Evolutionary conservation across 1,139 yeast genomes (phyloP), one percentile per base, ranked within the genome.

Genomic region (Martiniozyma asiatica): DNA sequence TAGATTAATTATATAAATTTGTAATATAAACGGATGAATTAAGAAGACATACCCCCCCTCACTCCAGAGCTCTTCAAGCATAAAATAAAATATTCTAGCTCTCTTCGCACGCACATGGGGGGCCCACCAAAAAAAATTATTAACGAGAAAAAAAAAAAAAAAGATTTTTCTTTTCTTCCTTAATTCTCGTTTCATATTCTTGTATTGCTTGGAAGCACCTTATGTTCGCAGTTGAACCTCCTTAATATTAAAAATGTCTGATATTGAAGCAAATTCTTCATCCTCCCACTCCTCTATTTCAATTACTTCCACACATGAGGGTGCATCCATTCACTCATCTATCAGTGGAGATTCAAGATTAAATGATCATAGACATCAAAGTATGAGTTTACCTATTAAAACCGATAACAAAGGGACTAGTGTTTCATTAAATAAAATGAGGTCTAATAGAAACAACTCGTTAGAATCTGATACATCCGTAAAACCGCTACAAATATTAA

Each of bases 301-400:
- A 5, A 43, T 42, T 14, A 44, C 45, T 10, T 48, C 55, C 2
- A 38, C 50, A 8, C 42, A 42, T 20, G 53, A 48, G 20, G 53
- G 41, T 22, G 41, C 41, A 19, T 58, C 59, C 1, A 44, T 51
- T 23, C 55, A 56, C 32, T 52, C 59, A 24, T 50, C 54, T 19
- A 50, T 56, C 29, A 52, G 58, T 35, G 62, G 66, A 14, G 73
- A 66, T 40, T 68, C 65, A 25, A 56, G 56, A 13, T 52, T 69
- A 37, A 63, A 68, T 38, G 76, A 69, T 46, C 75, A 69, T 45
- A 54, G 76, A 35, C 40, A 65, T 41, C 74, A 68, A 42, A 51
- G 53, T 22, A 34, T 44, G 41, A 59, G 64, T 9, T 53, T 63
- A 18, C 72, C 72, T 8, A 53, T 51, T 24, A 50, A 57, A 31